Base-by-base conservation (phyloP, 495 filamentous ascomycete species). In the Aspergillus funiculosus region DNA sequence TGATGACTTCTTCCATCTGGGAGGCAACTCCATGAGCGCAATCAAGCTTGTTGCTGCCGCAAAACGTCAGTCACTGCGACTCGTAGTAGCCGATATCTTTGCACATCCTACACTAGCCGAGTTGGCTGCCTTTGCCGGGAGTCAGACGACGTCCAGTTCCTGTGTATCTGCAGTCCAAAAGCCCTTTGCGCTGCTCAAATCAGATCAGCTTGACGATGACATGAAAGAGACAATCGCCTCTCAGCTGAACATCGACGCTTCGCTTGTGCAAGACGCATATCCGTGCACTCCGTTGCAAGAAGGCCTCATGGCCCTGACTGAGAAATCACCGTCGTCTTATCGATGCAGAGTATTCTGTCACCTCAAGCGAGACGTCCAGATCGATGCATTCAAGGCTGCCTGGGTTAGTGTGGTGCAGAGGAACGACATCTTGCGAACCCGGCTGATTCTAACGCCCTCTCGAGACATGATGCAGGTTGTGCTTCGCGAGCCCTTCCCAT, bases 251-350 rank as follows among this genome's bases (percentile, higher is more conserved):
- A 4, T 30, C 5, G 3, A 6, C 11, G 4, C 5, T 30, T 3
- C 4, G 10, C 4, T 53, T 3, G 66, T 79, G 30, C 61, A 67
- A 38, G 75, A 82, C 41, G 52, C 75, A 10, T 78, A 75, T 46
- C 74, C 75, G 4, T 78, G 74, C 59, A 75, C 67, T 24, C 61
- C 74, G 5, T 56, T 78, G 0, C 78, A 82, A 52, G 75, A 79
- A 44, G 76, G 69, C 5, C 60, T 80, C 1, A 57, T 76, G 22
- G 62, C 73, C 1, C 51, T 76, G 0, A 61, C 50, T 1, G 28
- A 29, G 2, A 17, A 22, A 6, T 4, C 17, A 5, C 24, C 24
- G 3, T 27, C 25, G 8, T 4, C 18, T 1, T 50, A 45, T 14
- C 30, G 43, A 11, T 24, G 11, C 22, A 18, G 27, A 8, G n/a